Conservation (phyloP, 345 rosid species). For the Cardamine chenopodiifolia region DNA sequence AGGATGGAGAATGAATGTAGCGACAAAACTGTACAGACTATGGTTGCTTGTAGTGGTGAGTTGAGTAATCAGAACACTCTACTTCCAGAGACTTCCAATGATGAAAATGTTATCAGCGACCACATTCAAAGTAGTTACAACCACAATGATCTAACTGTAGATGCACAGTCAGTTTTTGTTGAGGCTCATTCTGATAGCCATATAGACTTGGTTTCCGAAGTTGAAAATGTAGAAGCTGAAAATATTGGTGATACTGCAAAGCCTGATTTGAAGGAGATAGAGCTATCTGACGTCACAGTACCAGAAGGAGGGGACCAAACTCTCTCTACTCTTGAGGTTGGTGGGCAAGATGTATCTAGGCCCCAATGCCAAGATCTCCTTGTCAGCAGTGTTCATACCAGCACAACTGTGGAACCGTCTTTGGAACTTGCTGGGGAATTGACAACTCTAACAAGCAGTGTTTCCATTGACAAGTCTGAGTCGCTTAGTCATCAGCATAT, state of each 20-base stretch:
- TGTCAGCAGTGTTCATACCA: conserved; percentile 34
- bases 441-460: conserved; percentile 18
- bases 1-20: conserved; percentile 46
- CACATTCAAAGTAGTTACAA: conserved; percentile 34
- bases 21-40: conserved; percentile 29
- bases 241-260: conserved; percentile 31
- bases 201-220: conserved; percentile 25
- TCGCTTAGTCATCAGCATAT: conserved; percentile 32
- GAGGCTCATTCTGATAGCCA: conserved; percentile 35
- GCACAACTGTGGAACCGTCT: conserved; percentile 27
- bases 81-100: conserved; percentile 22
- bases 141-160: conserved; percentile 33
- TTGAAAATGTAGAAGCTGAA: conserved; percentile 41
- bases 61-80: conserved; percentile 40
- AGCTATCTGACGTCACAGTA: conserved; percentile 38
- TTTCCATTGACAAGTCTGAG: conserved; percentile 33
- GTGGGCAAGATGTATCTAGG: conserved; percentile 36
- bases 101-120: conserved; percentile 32
- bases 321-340: conserved; percentile 29
- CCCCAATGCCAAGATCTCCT: conserved; percentile 35
- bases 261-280: conserved; percentile 34
- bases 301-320: conserved; percentile 47
- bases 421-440: conserved; percentile 32
- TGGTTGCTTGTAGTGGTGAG: conserved; percentile 34
- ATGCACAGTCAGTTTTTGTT: conserved; percentile 35